phyloP scores from a whole-genome alignment of 129 eudicot genomes.

The Apium graveolens region DNA sequence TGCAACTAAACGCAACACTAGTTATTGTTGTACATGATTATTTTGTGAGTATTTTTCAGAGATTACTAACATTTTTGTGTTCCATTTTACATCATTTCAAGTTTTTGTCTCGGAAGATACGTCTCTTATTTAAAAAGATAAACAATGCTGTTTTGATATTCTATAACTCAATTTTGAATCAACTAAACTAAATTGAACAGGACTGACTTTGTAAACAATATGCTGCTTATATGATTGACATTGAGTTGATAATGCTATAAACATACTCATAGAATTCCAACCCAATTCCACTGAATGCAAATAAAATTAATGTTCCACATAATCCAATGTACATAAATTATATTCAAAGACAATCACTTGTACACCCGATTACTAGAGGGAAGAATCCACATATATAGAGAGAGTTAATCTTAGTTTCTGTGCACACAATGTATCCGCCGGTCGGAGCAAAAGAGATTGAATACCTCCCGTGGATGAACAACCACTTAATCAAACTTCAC shows the following conservation, averaged over 20 bases:
- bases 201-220: background rate
- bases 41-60: background rate
- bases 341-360: background rate
- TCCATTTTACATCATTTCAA: background rate
- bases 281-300: background rate
- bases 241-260: background rate
- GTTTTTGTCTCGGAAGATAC: background rate
- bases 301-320: background rate
- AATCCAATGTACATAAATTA: background rate
- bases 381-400: background rate
- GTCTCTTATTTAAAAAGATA: background rate
- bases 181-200: background rate
- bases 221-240: background rate
- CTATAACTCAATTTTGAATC: background rate
- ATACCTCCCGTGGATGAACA: background rate
- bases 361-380: background rate
- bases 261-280: background rate
- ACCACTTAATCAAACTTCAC: constrained; percentile 14
- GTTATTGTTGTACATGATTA: constrained; percentile 46
- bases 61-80: background rate
- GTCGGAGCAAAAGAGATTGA: background rate
- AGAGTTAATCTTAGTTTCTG: background rate
- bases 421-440: background rate
- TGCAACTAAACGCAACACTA: constrained; percentile 50
- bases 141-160: background rate